Base-by-base conservation (phyloP, 495 filamentous ascomycete species). In the Talaromyces thailandensis region DNA sequence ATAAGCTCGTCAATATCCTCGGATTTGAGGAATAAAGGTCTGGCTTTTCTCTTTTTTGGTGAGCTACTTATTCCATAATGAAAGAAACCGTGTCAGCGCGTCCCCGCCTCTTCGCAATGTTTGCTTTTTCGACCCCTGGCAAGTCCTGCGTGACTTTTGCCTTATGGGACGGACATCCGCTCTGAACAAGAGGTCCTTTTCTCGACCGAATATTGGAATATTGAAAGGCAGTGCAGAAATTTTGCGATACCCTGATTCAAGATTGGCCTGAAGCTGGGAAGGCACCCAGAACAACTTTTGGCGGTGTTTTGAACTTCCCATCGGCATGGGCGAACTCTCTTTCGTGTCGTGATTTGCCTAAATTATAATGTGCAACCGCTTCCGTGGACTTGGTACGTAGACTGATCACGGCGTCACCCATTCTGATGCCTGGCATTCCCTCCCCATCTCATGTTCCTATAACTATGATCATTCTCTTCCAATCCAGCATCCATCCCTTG, bases 341-440 rank as follows among this genome's bases (percentile, higher is more conserved):
- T 50, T 37, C 65, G 18, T 67, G 65, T 1, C 69, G 58, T 16
- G 64, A 31, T 28, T 70, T 70, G 1, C 77, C 75, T 52, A 73
- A 68, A 51, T 79, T 72, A 56, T 76, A 79, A 55, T 79, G 73
- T 6, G 79, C 56, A 0, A 80, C 72, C 23, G 76, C 75, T 7
- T 72, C 61, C 31, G 57, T 43, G 1, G 37, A 58, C 18, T 64
- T 63, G 9, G 14, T 24, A 45, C 71, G 72, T 3, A 66, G 63
- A 55, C 75, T 69, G 32, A 81, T 75, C 1, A 79, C 75, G 25
- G 77, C 63, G 64, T 77, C 75, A 14, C 76, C 77, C 6, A 77
- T 63, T 9, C 69, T 67, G 18, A 62, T 58, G 60, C 57, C 58
- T 59, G 32, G 21, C 51, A 60, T 60, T n/a, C n/a, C 25, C 51